A percentile compares a stretch with the other conserved stretches of the same genome.
These are phyloP conservation scores for Emmonsiellopsis sp. DNA, from an alignment of 2,329 filamentous ascomycete species.

Conservation along the genomic window DNA sequence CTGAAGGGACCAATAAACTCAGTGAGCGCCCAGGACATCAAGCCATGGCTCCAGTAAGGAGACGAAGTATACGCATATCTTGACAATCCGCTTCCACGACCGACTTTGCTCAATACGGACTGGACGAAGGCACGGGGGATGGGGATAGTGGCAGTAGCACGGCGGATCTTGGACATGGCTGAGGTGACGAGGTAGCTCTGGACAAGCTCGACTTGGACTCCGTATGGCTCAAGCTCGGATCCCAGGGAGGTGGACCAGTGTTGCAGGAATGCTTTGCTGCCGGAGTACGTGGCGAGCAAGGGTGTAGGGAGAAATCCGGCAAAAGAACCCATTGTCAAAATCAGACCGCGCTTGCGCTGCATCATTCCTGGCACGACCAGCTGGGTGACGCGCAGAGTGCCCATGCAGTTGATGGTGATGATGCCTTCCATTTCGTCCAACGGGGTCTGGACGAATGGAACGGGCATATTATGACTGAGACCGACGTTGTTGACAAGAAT, in stretches of 20 bases:
- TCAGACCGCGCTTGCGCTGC: constrained; percentile 72
- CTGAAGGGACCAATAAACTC: constrained; percentile 51
- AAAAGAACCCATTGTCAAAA: constrained; percentile 96
- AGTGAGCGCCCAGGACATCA: constrained; percentile 74
- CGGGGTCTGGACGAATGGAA: constrained; percentile 72
- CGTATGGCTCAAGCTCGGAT: constrained; percentile 68
- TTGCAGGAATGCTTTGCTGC: constrained; percentile 95
- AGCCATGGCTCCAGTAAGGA: constrained; percentile 83
- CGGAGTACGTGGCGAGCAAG: constrained; percentile 88
- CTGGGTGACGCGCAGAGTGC: constrained; percentile 80
- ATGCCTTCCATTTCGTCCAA: constrained; percentile 78
- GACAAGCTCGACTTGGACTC: constrained; percentile 82
- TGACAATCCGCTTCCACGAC: constrained; percentile 65
- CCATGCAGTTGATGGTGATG: constrained; percentile 88
- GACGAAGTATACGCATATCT: constrained; percentile 74
- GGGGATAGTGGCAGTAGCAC: constrained; percentile 66
- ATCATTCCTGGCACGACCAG: constrained; percentile 77
- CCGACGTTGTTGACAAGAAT: constrained; percentile 97
- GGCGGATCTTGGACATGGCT: constrained; percentile 93
- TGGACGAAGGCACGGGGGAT: constrained; percentile 74
- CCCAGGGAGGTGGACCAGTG: constrained; percentile 86
- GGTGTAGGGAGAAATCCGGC: constrained; percentile 87
- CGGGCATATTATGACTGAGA: constrained; percentile 85
- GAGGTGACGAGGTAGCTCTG: constrained; percentile 89
- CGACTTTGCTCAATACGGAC: constrained; percentile 69